phyloP scores from a whole-genome alignment of 257 asterid species.

The Solanum peruvianum region DNA sequence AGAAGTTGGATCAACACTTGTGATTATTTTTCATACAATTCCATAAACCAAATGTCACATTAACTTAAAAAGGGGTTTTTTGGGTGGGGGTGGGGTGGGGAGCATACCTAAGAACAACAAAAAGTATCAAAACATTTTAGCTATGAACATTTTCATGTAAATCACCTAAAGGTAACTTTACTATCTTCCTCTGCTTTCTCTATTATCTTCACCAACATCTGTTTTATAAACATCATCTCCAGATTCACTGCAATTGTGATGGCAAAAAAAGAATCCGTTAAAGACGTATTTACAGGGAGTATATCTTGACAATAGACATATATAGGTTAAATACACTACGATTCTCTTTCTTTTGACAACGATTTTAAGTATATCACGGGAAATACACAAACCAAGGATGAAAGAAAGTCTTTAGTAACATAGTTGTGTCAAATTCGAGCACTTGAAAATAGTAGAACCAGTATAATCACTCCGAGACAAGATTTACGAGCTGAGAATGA shows the following conservation, averaged over 20 bases:
- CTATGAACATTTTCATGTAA: not conserved
- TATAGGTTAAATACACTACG: not conserved
- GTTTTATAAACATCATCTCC: not conserved
- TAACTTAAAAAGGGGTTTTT: not conserved
- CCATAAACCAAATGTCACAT: not conserved
- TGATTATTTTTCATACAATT: not conserved
- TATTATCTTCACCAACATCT: not conserved
- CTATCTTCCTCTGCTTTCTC: not conserved
- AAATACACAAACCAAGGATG: not conserved
- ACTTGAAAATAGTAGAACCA: not conserved
- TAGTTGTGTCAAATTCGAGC: not conserved
- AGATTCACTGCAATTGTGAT: not conserved
- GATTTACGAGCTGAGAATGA: not conserved
- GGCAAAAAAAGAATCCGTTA: not conserved
- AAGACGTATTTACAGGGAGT: not conserved
- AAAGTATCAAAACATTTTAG: not conserved
- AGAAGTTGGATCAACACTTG: not conserved
- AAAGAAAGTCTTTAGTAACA: not conserved
- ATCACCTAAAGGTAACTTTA: not conserved
- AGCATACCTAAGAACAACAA: not conserved
- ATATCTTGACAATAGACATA: not conserved
- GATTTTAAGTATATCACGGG: not conserved
- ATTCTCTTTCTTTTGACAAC: not conserved
- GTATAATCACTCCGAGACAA: not conserved
- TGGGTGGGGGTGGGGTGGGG: not conserved